phyloP scores from a whole-genome alignment of 306 rosid genomes.

The Inga oerstediana region DNA sequence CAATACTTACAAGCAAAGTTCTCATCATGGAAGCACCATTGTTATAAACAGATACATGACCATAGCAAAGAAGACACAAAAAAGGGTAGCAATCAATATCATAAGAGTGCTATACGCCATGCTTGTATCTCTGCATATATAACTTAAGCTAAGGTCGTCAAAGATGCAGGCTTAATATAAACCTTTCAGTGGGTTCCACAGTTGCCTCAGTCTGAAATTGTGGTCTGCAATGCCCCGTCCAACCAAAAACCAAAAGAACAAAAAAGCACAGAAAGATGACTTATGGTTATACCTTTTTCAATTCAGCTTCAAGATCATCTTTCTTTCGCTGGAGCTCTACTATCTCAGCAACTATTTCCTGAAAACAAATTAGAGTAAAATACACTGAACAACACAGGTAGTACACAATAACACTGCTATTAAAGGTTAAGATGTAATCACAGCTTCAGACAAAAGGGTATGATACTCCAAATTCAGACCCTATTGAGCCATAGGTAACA shows the following conservation, averaged over 20 bases:
- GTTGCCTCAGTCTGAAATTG: background rate
- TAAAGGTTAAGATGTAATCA: background rate
- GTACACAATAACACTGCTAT: background rate
- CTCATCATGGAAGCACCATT: background rate
- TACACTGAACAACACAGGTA: background rate
- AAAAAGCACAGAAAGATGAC: conserved; percentile 7
- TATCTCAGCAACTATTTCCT: conserved; percentile 79
- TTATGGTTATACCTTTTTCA: conserved; percentile 66
- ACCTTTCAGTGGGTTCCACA: background rate
- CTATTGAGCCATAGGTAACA: background rate
- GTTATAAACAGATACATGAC: background rate
- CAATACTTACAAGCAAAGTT: background rate
- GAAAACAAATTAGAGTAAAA: conserved; percentile 34
- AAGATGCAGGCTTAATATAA: background rate
- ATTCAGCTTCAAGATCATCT: conserved; percentile 86
- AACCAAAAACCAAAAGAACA: background rate
- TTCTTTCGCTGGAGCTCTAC: conserved; percentile 76
- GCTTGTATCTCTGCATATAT: background rate
- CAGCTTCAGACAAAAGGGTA: background rate
- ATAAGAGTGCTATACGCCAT: background rate
- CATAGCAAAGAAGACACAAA: background rate
- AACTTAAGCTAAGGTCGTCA: background rate
- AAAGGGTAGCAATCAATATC: background rate
- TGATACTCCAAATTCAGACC: background rate
- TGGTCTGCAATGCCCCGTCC: background rate